Evolutionary conservation across 2,329 filamentous ascomycete genomes (phyloP).

Genomic region (Aspergillus sp.): DNA sequence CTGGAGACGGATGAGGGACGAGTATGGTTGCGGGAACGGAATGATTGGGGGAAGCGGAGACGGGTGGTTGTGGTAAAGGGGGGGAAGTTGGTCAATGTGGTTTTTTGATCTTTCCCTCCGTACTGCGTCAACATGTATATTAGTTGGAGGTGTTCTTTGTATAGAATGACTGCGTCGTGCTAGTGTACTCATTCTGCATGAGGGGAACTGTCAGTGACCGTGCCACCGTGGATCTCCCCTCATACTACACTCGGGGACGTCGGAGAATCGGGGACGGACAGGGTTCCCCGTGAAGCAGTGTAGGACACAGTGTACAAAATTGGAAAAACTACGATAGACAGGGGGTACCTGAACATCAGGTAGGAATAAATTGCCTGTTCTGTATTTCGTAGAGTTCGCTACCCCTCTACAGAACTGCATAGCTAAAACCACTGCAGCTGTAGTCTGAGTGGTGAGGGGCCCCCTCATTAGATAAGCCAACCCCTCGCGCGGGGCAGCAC

Average conservation of each 20-base stretch:
- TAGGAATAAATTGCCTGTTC: too few species aligned
- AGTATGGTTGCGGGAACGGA: slow-evolving; percentile 47
- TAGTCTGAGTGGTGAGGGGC: not conserved
- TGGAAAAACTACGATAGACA: too few species aligned
- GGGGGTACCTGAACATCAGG: too few species aligned
- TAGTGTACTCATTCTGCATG: not conserved
- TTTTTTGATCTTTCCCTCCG: slow-evolving; percentile 38
- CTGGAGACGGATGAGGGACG: slow-evolving; percentile 55
- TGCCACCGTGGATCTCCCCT: too few species aligned
- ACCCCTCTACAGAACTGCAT: too few species aligned
- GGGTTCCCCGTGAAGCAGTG: too few species aligned
- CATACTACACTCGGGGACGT: too few species aligned
- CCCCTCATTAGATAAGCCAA: not conserved
- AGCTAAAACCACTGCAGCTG: too few species aligned
- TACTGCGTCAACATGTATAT: not conserved
- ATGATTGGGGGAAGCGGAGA: slow-evolving; percentile 49
- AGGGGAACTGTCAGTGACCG: not conserved
- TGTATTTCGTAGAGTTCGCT: too few species aligned
- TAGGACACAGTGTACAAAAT: too few species aligned
- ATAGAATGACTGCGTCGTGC: not conserved
- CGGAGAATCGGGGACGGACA: too few species aligned
- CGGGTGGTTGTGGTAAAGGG: slow-evolving; percentile 60
- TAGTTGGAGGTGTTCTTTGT: not conserved
- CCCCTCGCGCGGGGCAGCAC: not conserved
- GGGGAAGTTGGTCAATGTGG: slow-evolving; percentile 69